These are phyloP conservation scores for Linum trigynum DNA, from an alignment of 345 rosid species.

Conservation along the genomic window DNA sequence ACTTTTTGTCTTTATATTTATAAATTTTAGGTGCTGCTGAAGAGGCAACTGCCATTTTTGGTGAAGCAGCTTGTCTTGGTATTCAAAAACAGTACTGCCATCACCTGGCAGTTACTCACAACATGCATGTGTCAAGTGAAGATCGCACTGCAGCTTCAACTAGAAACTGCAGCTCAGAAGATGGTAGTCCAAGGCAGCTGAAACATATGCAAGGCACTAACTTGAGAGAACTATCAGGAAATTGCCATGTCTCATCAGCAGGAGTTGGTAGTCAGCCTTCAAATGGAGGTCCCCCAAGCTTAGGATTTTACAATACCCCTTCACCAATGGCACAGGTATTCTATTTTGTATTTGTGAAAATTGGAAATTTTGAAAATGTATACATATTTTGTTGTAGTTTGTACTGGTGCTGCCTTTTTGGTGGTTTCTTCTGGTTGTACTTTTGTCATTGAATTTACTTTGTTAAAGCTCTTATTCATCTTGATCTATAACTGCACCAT, in stretches of 20 bases:
- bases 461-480: not conserved
- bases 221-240: slow-evolving; percentile 62
- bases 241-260: slow-evolving; percentile 39
- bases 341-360: not conserved
- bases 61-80: slow-evolving; percentile 74
- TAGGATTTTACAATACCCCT: slow-evolving; percentile 77
- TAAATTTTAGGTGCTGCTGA: slow-evolving; percentile 78
- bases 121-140: slow-evolving; percentile 38
- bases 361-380: not conserved
- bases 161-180: slow-evolving; percentile 42
- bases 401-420: not conserved
- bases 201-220: slow-evolving; percentile 62
- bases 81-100: slow-evolving; percentile 73
- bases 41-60: slow-evolving; percentile 75
- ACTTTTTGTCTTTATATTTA: slow-evolving; percentile 3
- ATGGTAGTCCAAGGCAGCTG: slow-evolving; percentile 54
- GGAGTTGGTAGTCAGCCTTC: slow-evolving; percentile 45
- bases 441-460: not conserved
- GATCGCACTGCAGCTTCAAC: slow-evolving; percentile 44
- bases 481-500: not conserved
- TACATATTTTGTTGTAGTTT: not conserved
- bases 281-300: slow-evolving; percentile 60
- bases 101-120: slow-evolving; percentile 31
- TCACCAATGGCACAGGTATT: slow-evolving; percentile 86
- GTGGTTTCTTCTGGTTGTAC: not conserved